Percentiles rank a stretch among this genome's conserved stretches.
phyloP scores from a whole-genome alignment of 176 grass and related monocot species.

The Aegilops sharonensis region DNA sequence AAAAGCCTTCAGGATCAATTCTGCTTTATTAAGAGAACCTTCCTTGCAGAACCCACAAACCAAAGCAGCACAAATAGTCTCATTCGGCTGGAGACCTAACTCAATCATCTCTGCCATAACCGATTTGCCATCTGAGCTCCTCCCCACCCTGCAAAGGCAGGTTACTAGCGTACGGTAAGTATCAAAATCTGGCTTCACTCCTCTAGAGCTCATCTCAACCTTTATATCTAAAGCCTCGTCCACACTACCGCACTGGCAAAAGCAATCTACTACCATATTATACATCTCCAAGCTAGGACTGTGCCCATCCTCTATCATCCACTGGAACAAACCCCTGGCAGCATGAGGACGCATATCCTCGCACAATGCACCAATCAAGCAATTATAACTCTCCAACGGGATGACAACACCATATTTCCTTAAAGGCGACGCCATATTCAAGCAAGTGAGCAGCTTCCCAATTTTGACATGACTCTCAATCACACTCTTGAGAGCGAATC shows the following conservation, averaged over 20 bases:
- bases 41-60: constrained; percentile 64
- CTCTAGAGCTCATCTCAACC: constrained; percentile 55
- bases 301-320: constrained; percentile 66
- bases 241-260: constrained; percentile 49
- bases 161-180: constrained; percentile 49
- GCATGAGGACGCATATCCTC: constrained; percentile 62
- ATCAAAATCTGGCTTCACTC: constrained; percentile 48
- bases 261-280: constrained; percentile 62
- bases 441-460: constrained; percentile 73
- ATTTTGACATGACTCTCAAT: constrained; percentile 53
- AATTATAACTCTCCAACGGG: constrained; percentile 53
- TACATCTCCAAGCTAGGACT: constrained; percentile 55
- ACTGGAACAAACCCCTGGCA: constrained; percentile 64
- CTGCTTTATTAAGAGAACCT: constrained; percentile 58
- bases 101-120: constrained; percentile 64
- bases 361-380: constrained; percentile 56
- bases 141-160: constrained; percentile 65
- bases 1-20: constrained; percentile 58
- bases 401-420: constrained; percentile 49
- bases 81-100: constrained; percentile 31
- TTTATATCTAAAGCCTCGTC: constrained; percentile 67
- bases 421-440: constrained; percentile 71
- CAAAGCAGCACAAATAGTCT: constrained; percentile 65
- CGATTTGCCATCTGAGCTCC: constrained; percentile 43
- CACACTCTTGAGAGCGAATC: constrained; percentile 40